Evolutionary conservation across 2,329 filamentous ascomycete species (phyloP), one percentile per base, ranked within the genome.

Genomic region (Lasiodiplodia hormozganensis): DNA sequence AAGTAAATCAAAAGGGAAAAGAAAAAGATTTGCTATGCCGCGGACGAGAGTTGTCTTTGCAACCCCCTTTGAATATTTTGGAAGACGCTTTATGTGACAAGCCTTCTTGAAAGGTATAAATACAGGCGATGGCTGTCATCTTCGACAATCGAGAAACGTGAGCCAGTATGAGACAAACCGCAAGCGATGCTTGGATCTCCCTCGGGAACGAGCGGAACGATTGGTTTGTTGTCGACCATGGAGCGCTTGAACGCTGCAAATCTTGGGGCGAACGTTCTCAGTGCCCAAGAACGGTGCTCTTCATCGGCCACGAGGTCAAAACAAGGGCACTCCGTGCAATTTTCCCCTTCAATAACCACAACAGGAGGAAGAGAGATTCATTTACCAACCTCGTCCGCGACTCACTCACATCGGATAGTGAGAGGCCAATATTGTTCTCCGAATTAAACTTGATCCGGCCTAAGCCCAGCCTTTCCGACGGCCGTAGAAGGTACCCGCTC

Each of bases 371-470:
- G 18, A 51, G 47, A 51, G 47, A 51, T 51, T 51, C 47, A 4
- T 51, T 51, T 21, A 51, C 47, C 21, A 51, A 51, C 47, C 47
- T 51, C 47, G 47, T 51, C 47, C n/a, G 47, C 47, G 47, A 51
- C 21, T 16, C 47, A 18, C 47, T 51, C 47, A 51, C 47, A 16
- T 51, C 47, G n/a, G 47, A 16, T 10, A 18, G 14, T 21, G 18
- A 51, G 47, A 51, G 47, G 47, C 47, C 47, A 21, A 51, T 51
- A 51, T 21, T 51, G 8, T 51, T 51, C 21, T 51, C 47, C 47
- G 47, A 51, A 21, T 21, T 51, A 51, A 51, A 51, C 14, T 51
- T 51, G 47, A 21, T 18, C n/a, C 47, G 47, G 8, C 47, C 47
- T 21, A 51, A 51, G 18, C 16, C 8, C n/a, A 21, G 47, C 7